Conservation (phyloP, 768 basidiomycete genomes). For the Strobilomyces echinocephalus region DNA sequence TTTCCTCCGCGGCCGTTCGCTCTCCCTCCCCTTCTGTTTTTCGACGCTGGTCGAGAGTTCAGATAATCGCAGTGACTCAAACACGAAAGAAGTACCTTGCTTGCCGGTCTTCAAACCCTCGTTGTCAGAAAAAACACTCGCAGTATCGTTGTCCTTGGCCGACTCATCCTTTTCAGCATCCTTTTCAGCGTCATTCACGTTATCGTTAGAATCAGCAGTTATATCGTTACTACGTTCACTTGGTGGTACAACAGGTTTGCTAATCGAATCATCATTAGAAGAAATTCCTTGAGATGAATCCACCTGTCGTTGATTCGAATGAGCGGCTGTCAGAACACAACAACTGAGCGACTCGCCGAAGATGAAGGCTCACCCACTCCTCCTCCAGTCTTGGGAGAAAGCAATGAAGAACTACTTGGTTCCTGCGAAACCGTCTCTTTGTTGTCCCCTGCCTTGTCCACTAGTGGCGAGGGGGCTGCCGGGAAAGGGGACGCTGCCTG, state of each 20-base stretch:
- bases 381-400: conserved; percentile 11
- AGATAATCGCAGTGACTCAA: conserved; percentile 1
- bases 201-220: conserved; percentile 19
- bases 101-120: conserved; percentile 9
- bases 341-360: conserved; percentile 23
- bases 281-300: neutral
- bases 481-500: neutral
- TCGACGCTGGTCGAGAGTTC: conserved; percentile 4
- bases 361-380: conserved; percentile 32
- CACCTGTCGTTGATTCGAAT: conserved; percentile 23
- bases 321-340: conserved; percentile 28
- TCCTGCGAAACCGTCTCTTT: neutral
- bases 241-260: conserved; percentile 26
- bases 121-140: conserved; percentile 16
- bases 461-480: neutral
- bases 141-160: conserved; percentile 22
- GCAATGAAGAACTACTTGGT: neutral
- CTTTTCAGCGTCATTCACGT: conserved; percentile 23
- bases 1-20: neutral
- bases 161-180: conserved; percentile 27
- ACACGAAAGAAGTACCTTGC: conserved; percentile 12
- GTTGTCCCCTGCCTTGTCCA: conserved; percentile 11
- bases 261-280: conserved; percentile 15
- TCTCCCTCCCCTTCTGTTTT: neutral
- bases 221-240: conserved; percentile 24